These are phyloP conservation scores for Fusarium pseudograminearum DNA, from an alignment of 2,329 filamentous ascomycete genomes.

Conservation along the genomic window DNA sequence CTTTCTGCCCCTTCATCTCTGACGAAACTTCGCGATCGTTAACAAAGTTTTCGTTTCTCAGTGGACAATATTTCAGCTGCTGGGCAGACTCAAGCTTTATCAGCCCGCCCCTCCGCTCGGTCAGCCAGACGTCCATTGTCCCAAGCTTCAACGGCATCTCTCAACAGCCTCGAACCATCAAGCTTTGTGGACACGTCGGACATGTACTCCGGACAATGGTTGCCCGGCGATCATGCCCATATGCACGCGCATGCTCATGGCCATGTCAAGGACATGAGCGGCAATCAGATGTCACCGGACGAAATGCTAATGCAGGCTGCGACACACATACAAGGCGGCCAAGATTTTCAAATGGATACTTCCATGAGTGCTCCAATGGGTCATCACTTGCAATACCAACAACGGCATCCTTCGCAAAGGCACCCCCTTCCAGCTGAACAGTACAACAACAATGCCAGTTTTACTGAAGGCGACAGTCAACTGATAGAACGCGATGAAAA, in stretches of 20 bases:
- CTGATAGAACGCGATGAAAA: slow-evolving; percentile 71
- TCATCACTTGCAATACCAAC: slow-evolving; percentile 59
- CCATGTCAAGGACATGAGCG: slow-evolving; percentile 59
- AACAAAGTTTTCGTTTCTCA: slow-evolving; percentile 28
- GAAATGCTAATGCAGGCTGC: slow-evolving; percentile 69
- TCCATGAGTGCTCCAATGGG: slow-evolving; percentile 59
- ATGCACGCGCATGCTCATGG: slow-evolving; percentile 45
- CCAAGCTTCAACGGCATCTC: slow-evolving; percentile 67
- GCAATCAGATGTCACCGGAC: slow-evolving; percentile 65
- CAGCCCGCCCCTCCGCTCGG: slow-evolving; percentile 53
- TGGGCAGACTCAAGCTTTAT: slow-evolving; percentile 47
- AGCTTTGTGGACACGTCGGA: slow-evolving; percentile 58
- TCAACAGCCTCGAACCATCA: slow-evolving; percentile 66
- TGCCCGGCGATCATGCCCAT: slow-evolving; percentile 53
- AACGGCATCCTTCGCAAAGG: slow-evolving; percentile 56
- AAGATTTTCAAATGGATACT: slow-evolving; percentile 64
- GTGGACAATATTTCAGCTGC: slow-evolving; percentile 45
- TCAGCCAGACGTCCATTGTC: slow-evolving; percentile 65
- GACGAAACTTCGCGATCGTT: slow-evolving; percentile 23
- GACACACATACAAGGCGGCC: slow-evolving; percentile 65
- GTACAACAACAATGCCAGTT: slow-evolving; percentile 65
- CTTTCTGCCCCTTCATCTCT: slow-evolving; percentile 19
- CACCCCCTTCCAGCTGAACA: slow-evolving; percentile 68
- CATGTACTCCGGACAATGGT: slow-evolving; percentile 65
- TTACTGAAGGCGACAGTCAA: slow-evolving; percentile 69